Evolutionary conservation across 371 early-diverging fungal genomes (phyloP).

Genomic region (Lichtheimia ramosa): DNA sequence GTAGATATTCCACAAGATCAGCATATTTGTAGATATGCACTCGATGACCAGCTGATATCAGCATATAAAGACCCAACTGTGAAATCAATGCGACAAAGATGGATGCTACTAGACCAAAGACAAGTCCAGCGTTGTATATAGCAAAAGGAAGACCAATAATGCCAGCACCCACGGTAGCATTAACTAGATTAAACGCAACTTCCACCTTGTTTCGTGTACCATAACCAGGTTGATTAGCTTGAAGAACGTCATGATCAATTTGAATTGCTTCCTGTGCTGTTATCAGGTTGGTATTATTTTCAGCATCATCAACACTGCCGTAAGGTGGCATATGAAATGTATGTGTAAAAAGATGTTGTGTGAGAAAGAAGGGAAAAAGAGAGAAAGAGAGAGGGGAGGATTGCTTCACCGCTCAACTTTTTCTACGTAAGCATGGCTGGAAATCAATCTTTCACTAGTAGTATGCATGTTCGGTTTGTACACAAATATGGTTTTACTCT

Average conservation of each 20-base stretch:
- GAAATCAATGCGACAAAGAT: slow-evolving; percentile 37
- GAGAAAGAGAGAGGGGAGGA: background rate
- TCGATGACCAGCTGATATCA: slow-evolving; percentile 43
- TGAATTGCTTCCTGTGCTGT: background rate
- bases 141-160: slow-evolving; percentile 52
- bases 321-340: slow-evolving; percentile 6
- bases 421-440: too few species aligned
- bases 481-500: too few species aligned
- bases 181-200: slow-evolving; percentile 45
- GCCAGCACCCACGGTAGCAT: slow-evolving; percentile 54
- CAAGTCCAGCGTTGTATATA: slow-evolving; percentile 43
- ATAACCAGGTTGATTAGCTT: slow-evolving; percentile 27
- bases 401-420: background rate
- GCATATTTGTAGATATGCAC: slow-evolving; percentile 44
- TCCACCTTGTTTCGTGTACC: slow-evolving; percentile 19
- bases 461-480: too few species aligned
- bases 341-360: background rate
- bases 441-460: too few species aligned
- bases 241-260: slow-evolving; percentile 12
- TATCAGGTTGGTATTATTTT: background rate
- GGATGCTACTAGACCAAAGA: slow-evolving; percentile 42
- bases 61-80: slow-evolving; percentile 39
- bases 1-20: slow-evolving; percentile 36
- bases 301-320: slow-evolving; percentile 4
- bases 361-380: slow-evolving; percentile 1